Conservation (phyloP, 768 basidiomycete species). For the Russula abietina region DNA sequence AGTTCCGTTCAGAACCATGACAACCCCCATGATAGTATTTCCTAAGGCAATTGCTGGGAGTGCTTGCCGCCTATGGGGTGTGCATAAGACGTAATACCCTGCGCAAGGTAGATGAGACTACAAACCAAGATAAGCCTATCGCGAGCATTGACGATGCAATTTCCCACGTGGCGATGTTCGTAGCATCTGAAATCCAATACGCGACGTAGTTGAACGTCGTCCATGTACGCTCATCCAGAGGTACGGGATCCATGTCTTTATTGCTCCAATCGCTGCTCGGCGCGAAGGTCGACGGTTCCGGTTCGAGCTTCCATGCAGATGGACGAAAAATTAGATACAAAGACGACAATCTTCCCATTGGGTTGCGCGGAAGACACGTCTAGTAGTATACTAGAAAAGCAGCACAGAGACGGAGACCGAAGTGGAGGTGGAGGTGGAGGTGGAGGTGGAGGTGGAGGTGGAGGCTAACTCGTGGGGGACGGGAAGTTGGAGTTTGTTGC, state of each 20-base stretch:
- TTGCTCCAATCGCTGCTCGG: slow-evolving; percentile 59
- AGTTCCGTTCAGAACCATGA: slow-evolving; percentile 74
- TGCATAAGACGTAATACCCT: not conserved
- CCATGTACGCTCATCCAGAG: slow-evolving; percentile 57
- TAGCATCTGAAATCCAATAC: slow-evolving; percentile 45
- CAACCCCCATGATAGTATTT: slow-evolving; percentile 62
- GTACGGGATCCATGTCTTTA: slow-evolving; percentile 74
- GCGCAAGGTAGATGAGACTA: not conserved
- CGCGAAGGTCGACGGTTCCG: slow-evolving; percentile 50
- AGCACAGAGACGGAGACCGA: not conserved
- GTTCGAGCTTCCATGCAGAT: slow-evolving; percentile 46
- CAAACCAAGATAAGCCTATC: slow-evolving; percentile 63
- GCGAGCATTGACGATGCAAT: slow-evolving; percentile 71
- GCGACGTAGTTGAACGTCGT: slow-evolving; percentile 57
- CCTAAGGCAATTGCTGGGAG: slow-evolving; percentile 65
- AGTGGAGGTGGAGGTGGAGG: too few species aligned
- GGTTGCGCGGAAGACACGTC: not conserved
- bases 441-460: too few species aligned
- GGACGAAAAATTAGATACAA: slow-evolving; percentile 21
- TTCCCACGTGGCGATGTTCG: slow-evolving; percentile 40
- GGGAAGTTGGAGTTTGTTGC: too few species aligned
- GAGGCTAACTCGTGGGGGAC: not conserved
- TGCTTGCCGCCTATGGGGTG: slow-evolving; percentile 50
- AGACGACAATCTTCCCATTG: not conserved
- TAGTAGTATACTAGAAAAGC: not conserved